These are phyloP conservation scores for Aspergillus sp. DNA, from an alignment of 2,329 filamentous ascomycete genomes.

Conservation along the genomic window DNA sequence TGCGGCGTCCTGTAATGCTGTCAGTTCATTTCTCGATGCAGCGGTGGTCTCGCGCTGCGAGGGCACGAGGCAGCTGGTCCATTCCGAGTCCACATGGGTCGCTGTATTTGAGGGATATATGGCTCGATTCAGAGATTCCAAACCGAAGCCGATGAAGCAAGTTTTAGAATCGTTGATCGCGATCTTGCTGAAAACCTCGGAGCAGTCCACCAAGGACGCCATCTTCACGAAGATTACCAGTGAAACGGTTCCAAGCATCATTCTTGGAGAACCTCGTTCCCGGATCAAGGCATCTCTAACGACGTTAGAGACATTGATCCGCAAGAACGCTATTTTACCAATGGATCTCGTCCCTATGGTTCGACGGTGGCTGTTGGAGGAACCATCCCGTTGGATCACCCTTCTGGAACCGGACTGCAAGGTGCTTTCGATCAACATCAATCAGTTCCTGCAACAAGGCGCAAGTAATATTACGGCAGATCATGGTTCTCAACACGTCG, in stretches of 20 bases:
- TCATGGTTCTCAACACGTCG: conserved; percentile 12
- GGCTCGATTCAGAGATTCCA: conserved; percentile 41
- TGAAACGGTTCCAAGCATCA: conserved; percentile 34
- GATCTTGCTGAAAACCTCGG: conserved; percentile 29
- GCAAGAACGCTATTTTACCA: conserved; percentile 35
- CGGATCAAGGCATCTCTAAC: conserved; percentile 37
- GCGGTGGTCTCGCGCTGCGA: conserved; percentile 30
- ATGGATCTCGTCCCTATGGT: conserved; percentile 30
- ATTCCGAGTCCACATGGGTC: conserved; percentile 38
- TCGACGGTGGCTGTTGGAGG: conserved; percentile 33
- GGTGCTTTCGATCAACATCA: conserved; percentile 26
- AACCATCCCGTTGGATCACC: conserved; percentile 31
- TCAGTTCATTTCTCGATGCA: conserved; percentile 44
- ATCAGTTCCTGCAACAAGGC: conserved; percentile 16
- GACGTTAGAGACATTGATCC: conserved; percentile 37
- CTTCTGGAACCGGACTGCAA: conserved; percentile 33
- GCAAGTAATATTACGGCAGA: conserved; percentile 13
- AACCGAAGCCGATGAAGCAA: conserved; percentile 46
- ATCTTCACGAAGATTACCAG: conserved; percentile 26
- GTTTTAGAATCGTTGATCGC: conserved; percentile 41
- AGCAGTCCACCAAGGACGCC: conserved; percentile 16
- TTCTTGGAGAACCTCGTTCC: conserved; percentile 40
- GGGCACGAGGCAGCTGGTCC: conserved; percentile 31
- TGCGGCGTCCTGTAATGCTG: conserved; percentile 43
- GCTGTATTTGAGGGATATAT: conserved; percentile 41